Conservation (phyloP, 2,329 filamentous ascomycete species). For the Fusarium annulatum region DNA sequence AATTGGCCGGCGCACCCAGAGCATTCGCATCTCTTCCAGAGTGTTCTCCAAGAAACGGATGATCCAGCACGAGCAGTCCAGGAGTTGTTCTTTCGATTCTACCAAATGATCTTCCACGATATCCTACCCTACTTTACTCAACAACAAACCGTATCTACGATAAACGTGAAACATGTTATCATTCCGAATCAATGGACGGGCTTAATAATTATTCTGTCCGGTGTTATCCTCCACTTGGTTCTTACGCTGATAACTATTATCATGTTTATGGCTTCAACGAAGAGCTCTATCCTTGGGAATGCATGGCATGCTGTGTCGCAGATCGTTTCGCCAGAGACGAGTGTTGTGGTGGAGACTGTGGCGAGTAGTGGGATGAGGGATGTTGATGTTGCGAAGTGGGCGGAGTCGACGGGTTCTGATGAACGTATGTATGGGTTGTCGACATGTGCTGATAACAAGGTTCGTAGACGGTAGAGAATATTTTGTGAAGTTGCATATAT, state of each 20-base stretch:
- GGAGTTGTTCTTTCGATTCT: background rate
- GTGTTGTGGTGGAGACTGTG: background rate
- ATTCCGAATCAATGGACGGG: constrained; percentile 5
- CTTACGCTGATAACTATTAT: background rate
- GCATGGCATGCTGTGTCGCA: constrained; percentile 23
- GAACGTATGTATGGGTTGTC: background rate
- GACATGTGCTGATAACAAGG: background rate
- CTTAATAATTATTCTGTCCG: fast-evolving
- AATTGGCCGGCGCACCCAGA: constrained; percentile 10
- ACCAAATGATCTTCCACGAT: constrained; percentile 26
- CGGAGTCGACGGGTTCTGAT: background rate
- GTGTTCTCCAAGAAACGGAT: background rate
- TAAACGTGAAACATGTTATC: background rate
- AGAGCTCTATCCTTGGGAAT: background rate
- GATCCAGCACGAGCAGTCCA: constrained; percentile 14
- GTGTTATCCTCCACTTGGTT: background rate
- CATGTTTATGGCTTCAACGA: background rate
- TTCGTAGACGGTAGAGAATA: background rate
- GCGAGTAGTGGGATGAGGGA: background rate
- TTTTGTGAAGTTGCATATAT: fast-evolving
- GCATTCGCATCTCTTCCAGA: constrained; percentile 10
- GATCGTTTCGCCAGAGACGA: constrained; percentile 10
- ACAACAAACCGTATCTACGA: fast-evolving
- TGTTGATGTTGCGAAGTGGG: constrained; percentile 10
- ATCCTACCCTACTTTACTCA: background rate